Evolutionary conservation across 1,284 basidiomycete species (phyloP), one percentile per base, ranked within the genome.

Genomic region (Cronartium quercuum): DNA sequence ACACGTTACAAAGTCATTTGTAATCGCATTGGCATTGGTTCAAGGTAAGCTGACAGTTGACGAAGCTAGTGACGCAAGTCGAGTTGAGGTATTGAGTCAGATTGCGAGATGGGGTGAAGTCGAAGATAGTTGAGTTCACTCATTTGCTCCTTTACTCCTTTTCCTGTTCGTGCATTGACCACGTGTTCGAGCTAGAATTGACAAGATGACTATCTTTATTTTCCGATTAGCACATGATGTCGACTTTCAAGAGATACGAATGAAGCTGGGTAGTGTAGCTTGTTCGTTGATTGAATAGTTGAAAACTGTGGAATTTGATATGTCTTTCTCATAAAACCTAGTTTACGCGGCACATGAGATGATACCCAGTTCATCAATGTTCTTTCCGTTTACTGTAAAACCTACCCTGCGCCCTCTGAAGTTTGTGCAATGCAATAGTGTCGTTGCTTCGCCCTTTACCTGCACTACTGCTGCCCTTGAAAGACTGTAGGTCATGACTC

Each of bases 91-190:
- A 0, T 86, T 89, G 76, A 93, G 91, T 80, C 96, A 98, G 83
- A 97, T 97, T 77, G 88, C 95, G 82, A 86, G 88, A 66, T 99
- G 96, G 96, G 96, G 96, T 34, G 93, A 96, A 83, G 96, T 99
- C 0, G 96, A 98, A 84, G 96, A 98, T 82, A 91, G 94, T 96
- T 80, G 13, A 74, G 70, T 34, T 18, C n/a, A 24, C 7, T 41
- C 2, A 35, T 37, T 6, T 13, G 35, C 61, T 34, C 24, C 15
- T 38, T 35, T 41, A 12, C 12, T 40, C 37, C 13, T 62, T 34
- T 47, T 57, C 42, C 51, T 38, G 24, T 35, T 41, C 38, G 37
- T 21, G 24, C 4, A 9, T 2, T 44, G n/a, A 34, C 34, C 24
- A 29, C 3, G 7, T 24, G 24, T 66, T 47, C 24, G 35, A n/a